These are phyloP conservation scores for Chimonanthus praecox DNA, from an alignment of 164 flowering plant species.

Conservation along the genomic window DNA sequence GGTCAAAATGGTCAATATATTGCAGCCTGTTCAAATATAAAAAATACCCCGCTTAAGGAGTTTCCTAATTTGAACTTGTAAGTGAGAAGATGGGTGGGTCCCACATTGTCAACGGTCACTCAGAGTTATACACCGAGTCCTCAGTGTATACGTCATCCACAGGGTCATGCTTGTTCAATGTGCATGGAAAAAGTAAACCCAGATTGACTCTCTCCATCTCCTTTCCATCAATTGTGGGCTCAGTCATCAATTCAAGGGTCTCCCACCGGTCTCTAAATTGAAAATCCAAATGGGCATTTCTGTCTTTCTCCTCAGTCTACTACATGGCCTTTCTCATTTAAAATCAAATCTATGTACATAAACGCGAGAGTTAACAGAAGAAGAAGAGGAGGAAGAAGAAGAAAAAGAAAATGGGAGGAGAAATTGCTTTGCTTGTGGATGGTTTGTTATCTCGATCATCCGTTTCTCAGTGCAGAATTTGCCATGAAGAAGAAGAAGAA, in stretches of 20 bases:
- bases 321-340: neutral
- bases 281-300: neutral
- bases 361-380: neutral
- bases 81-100: too few species aligned
- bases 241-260: neutral
- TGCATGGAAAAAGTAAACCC: neutral
- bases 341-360: neutral
- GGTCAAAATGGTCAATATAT: too few species aligned
- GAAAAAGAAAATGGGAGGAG: slow-evolving; percentile 1
- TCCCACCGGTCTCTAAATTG: neutral
- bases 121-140: too few species aligned
- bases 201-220: neutral
- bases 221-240: neutral
- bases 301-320: neutral
- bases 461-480: slow-evolving; percentile 62
- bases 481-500: slow-evolving; percentile 68
- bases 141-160: too few species aligned
- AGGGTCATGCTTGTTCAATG: too few species aligned
- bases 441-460: neutral
- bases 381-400: neutral
- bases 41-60: too few species aligned
- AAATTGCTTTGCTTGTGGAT: neutral
- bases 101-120: too few species aligned
- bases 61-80: too few species aligned
- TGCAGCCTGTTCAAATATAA: too few species aligned